phyloP scores from a whole-genome alignment of 1,284 basidiomycete genomes.

The Cerrena zonata region DNA sequence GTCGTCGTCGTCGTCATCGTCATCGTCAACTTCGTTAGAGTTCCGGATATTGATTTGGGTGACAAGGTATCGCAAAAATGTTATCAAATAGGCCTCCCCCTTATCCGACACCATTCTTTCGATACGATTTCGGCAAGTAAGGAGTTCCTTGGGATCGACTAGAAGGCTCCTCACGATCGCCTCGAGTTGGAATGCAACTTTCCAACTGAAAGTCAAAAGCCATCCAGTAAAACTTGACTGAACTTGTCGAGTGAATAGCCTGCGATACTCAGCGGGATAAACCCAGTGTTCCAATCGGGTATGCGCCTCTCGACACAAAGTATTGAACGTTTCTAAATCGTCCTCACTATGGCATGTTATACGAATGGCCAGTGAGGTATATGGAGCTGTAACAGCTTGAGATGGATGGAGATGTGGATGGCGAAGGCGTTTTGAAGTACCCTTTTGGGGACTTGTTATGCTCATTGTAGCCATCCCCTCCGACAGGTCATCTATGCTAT shows the following conservation, averaged over 20 bases:
- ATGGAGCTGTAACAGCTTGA: constrained; percentile 34
- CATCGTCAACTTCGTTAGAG: constrained; percentile 27
- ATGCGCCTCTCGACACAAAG: constrained; percentile 33
- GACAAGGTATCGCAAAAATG: constrained; percentile 42
- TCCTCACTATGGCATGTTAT: constrained; percentile 34
- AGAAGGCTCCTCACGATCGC: constrained; percentile 36
- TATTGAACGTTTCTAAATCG: constrained; percentile 35
- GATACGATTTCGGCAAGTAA: constrained; percentile 38
- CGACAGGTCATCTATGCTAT: constrained; percentile 9
- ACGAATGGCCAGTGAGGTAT: constrained; percentile 43
- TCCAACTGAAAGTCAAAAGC: constrained; percentile 40
- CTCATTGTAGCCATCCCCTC: background rate
- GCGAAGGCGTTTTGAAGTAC: constrained; percentile 15
- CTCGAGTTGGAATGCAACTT: constrained; percentile 52
- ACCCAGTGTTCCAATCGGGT: constrained; percentile 30
- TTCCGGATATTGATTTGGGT: constrained; percentile 27
- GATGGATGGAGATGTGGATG: constrained; percentile 20
- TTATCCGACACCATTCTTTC: constrained; percentile 22
- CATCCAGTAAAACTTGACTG: constrained; percentile 31
- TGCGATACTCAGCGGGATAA: constrained; percentile 34
- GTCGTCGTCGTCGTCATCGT: constrained; percentile 4
- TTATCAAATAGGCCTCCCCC: constrained; percentile 33
- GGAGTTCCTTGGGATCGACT: constrained; percentile 44
- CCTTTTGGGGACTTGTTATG: background rate
- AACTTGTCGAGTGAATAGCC: constrained; percentile 37